These are phyloP conservation scores for Trifolium dubium DNA, from an alignment of 306 rosid species.

Conservation along the genomic window DNA sequence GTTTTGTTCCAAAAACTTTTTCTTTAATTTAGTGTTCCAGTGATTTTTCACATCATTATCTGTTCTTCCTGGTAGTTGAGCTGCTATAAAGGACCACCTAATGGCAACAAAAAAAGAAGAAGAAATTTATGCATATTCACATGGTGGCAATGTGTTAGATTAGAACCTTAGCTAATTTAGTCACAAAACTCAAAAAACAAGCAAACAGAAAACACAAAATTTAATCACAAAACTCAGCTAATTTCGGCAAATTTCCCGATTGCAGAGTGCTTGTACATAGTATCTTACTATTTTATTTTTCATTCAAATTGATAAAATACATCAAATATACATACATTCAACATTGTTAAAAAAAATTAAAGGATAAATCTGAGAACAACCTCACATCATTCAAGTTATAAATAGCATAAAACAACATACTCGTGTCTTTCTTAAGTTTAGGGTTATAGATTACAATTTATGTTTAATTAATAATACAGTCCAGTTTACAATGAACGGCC, in stretches of 20 bases:
- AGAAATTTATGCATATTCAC: slow-evolving; percentile 17
- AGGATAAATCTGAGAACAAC: no score
- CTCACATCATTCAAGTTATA: no score
- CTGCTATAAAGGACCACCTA: slow-evolving; percentile 46
- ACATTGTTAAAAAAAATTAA: no score
- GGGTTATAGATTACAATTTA: background rate
- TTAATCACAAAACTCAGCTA: background rate
- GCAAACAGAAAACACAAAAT: background rate
- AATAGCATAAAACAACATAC: no score
- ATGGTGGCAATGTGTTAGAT: background rate
- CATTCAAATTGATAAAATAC: no score
- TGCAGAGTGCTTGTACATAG: background rate
- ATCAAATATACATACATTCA: no score
- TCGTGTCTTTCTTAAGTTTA: background rate
- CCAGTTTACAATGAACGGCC: background rate
- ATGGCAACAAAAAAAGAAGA: background rate
- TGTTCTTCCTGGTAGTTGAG: slow-evolving; percentile 41
- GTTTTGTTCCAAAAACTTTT: slow-evolving; percentile 27
- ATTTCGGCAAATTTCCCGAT: background rate
- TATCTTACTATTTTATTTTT: no score
- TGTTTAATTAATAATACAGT: background rate
- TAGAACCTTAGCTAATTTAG: no score
- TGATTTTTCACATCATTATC: slow-evolving; percentile 47
- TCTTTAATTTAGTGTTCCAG: slow-evolving; percentile 47
- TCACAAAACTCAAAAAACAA: background rate